Percentiles rank a stretch among this genome's conserved stretches.
Conservation (phyloP, 495 filamentous ascomycete genomes). For the Aspergillus olivimuriae region DNA sequence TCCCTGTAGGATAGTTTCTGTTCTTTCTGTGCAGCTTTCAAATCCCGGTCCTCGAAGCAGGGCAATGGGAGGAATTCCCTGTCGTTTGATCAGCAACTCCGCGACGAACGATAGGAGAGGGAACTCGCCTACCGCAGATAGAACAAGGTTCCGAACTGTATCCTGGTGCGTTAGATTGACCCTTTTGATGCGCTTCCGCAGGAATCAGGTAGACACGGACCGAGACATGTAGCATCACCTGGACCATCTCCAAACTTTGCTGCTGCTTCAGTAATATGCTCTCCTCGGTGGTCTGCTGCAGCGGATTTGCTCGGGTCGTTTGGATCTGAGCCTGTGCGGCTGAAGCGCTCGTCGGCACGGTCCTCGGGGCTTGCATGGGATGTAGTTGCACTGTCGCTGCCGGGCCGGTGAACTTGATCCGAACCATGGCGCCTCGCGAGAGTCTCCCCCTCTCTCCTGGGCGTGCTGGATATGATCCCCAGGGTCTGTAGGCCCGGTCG, state of each 20-base stretch:
- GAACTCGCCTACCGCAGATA: conserved; percentile 23
- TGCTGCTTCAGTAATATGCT: conserved; percentile 19
- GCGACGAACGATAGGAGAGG: not conserved
- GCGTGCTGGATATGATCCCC: no score
- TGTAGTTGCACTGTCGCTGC: conserved; percentile 14
- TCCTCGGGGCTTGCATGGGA: conserved; percentile 1
- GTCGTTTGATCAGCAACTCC: conserved; percentile 2
- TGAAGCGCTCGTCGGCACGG: not conserved
- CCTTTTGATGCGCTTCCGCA: not conserved
- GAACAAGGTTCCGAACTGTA: conserved; percentile 24
- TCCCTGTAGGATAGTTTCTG: conserved; percentile 21
- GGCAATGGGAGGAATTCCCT: conserved; percentile 29
- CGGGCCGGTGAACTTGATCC: conserved; percentile 21
- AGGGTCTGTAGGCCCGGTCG: not conserved
- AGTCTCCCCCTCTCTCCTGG: no score
- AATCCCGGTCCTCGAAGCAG: conserved; percentile 25
- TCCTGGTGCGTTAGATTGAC: not conserved
- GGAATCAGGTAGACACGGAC: conserved; percentile 16
- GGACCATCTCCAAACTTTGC: conserved; percentile 44
- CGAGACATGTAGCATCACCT: conserved; percentile 40
- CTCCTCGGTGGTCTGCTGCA: conserved; percentile 5
- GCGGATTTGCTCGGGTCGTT: conserved; percentile 7
- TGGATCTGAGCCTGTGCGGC: conserved; percentile 12
- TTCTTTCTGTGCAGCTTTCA: conserved; percentile 16
- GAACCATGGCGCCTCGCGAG: conserved; percentile 20